Evolutionary conservation across 2,329 filamentous ascomycete genomes (phyloP), one percentile per base, ranked within the genome.

Genomic region (Didymella arachidicola): DNA sequence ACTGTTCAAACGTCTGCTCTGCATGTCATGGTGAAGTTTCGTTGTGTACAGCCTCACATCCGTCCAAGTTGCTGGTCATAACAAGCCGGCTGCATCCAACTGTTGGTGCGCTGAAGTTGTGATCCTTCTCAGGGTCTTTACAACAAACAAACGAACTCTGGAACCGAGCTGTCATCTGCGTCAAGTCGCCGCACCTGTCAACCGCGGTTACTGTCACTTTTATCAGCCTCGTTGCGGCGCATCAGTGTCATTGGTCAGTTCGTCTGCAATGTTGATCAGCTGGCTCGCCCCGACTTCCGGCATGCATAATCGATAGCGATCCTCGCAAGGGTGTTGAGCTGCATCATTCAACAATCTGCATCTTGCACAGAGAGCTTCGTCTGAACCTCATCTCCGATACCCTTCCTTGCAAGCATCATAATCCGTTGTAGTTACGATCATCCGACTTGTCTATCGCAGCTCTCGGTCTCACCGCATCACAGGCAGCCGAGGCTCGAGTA

Each of bases 401-500:
- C 41, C 55, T 29, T 50, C 49, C 38, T 42, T 53, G 26, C 27
- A 50, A 52, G 48, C 45, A 54, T 39, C 44, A 19, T 38, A 42
- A 51, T 16, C 30, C 34, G 30, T 47, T 53, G 57, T 62, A 58
- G 53, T 59, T 36, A 53, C 60, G 59, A 63, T 47, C 59, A 36
- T 61, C 59, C 59, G 61, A 46, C 62, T 60, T 57, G 59, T 39
- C 51, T 45, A 53, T 56, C 55, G 44, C 57, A 59, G 36, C 56
- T 59, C 54, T 68, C 69, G 69, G 68, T 57, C 48, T 68, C 59
- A 64, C 70, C 68, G 71, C 57, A 63, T 74, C 73, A 75, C 72
- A 69, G 68, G 71, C 65, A 72, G 63, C 73, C 73, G 72, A 73
- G 73, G 73, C 64, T 68, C 61, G 58, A 55, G 52, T 53, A 22